Conservation (phyloP, 179 eudicot species). For the Beta macrorhiza region DNA sequence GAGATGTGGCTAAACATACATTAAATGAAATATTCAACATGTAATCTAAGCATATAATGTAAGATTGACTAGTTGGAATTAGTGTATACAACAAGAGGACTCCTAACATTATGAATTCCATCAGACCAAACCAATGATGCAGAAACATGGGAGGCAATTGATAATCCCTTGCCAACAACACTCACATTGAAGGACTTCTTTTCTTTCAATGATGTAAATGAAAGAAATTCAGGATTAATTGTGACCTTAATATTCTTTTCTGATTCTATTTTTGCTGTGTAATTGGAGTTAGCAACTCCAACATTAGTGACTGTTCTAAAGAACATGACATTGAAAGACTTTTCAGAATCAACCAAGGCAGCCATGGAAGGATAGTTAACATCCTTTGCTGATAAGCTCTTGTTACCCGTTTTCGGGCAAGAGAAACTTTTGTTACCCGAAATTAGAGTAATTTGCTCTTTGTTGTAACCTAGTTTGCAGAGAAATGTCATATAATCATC, state of each 20-base stretch:
- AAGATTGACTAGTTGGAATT: neutral
- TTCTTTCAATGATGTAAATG: conserved; percentile 23
- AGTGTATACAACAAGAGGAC: conserved; percentile 18
- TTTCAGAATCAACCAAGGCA: neutral
- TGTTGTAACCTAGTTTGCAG: conserved; percentile 24
- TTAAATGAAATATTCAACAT: no score
- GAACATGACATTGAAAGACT: conserved; percentile 7
- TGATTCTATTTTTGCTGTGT: conserved; percentile 16
- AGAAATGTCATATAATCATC: conserved; percentile 29
- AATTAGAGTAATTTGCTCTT: neutral
- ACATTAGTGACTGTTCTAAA: conserved; percentile 39
- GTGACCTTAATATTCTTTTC: conserved; percentile 8
- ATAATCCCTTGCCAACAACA: conserved; percentile 10
- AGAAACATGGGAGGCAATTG: neutral
- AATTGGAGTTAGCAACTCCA: conserved; percentile 31
- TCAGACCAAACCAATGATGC: conserved; percentile 13
- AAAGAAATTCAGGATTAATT: conserved; percentile 21
- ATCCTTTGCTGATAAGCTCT: conserved; percentile 19
- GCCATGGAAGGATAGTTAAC: conserved; percentile 36
- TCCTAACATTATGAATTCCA: conserved; percentile 6
- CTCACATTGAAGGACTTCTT: conserved; percentile 26
- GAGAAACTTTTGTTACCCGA: conserved; percentile 11
- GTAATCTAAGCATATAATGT: no score
- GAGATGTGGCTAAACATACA: no score
- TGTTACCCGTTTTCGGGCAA: conserved; percentile 10